Base-by-base conservation (phyloP, 129 eudicot species). In the Lonicera japonica region DNA sequence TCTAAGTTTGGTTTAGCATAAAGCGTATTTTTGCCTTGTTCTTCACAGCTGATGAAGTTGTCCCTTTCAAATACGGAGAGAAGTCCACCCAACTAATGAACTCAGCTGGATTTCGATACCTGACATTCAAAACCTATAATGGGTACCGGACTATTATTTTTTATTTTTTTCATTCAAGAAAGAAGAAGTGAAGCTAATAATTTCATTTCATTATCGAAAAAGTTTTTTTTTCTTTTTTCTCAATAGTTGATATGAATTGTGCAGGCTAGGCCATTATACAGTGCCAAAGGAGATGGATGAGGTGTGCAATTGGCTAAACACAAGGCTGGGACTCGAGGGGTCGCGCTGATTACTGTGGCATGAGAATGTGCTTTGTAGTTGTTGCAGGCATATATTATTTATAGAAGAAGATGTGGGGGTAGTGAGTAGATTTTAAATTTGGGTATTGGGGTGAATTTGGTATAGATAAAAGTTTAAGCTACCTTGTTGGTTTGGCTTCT, bases 261-360 rank as follows among this genome's bases (percentile, higher is more conserved):
- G 80, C 82, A 94, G 99, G 77, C 81, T 94, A 43, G 99, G 92
- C 29, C 99, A 94, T 75, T 88, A 83, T 69, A 94, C 96, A 8
- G 81, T 85, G 50, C 96, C 99, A 10, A 85, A 69, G 58, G 96
- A 88, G 75, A 94, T 94, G 99, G 85, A 88, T 52, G 99, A 88
- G 58, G 92, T 94, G 10, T 85, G 92, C 73, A 71, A 66, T 11
- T 94, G 96, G 95, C 71, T 94, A 54, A 71, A 70, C 20, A 34
- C 79, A 5, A 76, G 96, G 83, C 79, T 87, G 60, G 96, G 80
- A 50, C 86, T 74, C 21, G 70, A 82, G 36, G 67, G 60, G 25
- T 71, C 15, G 4, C 70, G 77, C 67, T 70, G 24, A 70, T 18
- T 24, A 43, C 40, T 39, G 36, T 10, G 15, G 4, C n/a, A 13